Evolutionary conservation across 2,329 filamentous ascomycete genomes (phyloP).

Genomic region (Fusarium anguioides): DNA sequence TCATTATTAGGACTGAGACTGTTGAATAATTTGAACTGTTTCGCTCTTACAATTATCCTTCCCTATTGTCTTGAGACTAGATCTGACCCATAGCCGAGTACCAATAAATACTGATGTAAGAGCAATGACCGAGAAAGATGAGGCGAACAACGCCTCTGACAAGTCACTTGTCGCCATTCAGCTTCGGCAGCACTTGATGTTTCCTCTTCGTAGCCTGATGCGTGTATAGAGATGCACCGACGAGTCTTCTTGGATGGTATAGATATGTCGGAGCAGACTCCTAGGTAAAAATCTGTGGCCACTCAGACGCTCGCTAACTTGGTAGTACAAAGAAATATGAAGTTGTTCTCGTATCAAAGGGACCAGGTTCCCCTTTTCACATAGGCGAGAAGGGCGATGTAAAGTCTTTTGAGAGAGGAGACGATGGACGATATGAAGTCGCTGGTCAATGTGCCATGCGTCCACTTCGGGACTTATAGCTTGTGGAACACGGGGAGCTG

Average conservation of each 20-base stretch:
- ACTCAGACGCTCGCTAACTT: too few species aligned
- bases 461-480: neutral
- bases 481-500: neutral
- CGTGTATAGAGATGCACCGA: neutral
- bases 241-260: too few species aligned
- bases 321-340: neutral
- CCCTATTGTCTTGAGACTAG: conserved; percentile 25
- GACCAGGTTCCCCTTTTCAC: neutral
- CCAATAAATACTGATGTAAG: conserved; percentile 22
- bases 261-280: neutral
- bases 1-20: neutral
- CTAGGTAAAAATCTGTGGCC: neutral
- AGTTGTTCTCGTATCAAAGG: conserved; percentile 1
- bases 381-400: neutral
- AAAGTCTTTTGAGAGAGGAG: neutral
- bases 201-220: neutral
- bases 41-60: conserved; percentile 25
- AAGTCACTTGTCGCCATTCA: conserved; percentile 22
- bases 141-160: conserved; percentile 21
- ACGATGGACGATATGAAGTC: neutral
- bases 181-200: neutral
- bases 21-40: neutral
- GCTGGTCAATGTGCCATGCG: neutral
- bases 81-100: conserved; percentile 26
- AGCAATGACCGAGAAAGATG: conserved; percentile 20